Base-by-base conservation (phyloP, 805 yeast species). In the Metschnikowia lachancei region DNA sequence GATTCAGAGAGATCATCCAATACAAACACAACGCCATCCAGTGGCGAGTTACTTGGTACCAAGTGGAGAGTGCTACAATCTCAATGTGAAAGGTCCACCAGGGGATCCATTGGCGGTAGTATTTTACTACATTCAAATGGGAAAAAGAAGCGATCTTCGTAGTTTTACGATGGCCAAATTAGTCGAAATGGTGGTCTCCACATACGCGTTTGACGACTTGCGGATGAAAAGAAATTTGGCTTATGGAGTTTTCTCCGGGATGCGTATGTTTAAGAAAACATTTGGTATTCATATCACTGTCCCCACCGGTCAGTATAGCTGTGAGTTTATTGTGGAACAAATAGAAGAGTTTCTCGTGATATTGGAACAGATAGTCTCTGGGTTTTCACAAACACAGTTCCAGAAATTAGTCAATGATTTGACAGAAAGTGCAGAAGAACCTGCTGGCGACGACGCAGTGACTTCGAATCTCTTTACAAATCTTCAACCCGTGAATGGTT, bases 151-250 rank as follows among this genome's bases (percentile, higher is more conserved):
- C 2, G 72, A 76, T 53, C 36, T 40, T 0, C 40, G 50, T 6
- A 54, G 58, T 0, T 63, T 69, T 36, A 59, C 80, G 0, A 45
- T 81, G 46, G 74, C 85, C 0, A 66, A 65, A 17, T 58, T 85
- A 4, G 52, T 77, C 1, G 72, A 78, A 1, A 77, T 69, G 57
- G 41, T 77, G n/a, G 54, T 84, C 53, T 67, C 79, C 0, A 51
- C 68, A 7, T 63, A 72, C 1, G 65, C 79, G 16, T 61, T 67
- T 1, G 65, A 73, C 2, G 81, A 77, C 39, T 61, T 85, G 14
- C 64, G 91, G 50, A 72, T 71, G 16, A 75, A 74, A 53, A 74
- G 72, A 47, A 85, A 81, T 51, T 60, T 85, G 45, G 91, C 88
- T 0, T 85, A 85, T 57, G 70, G 75, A 4, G 79, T 83, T 0